These are phyloP conservation scores for Penicillium cinerascens DNA, from an alignment of 495 filamentous ascomycete genomes.

Conservation along the genomic window DNA sequence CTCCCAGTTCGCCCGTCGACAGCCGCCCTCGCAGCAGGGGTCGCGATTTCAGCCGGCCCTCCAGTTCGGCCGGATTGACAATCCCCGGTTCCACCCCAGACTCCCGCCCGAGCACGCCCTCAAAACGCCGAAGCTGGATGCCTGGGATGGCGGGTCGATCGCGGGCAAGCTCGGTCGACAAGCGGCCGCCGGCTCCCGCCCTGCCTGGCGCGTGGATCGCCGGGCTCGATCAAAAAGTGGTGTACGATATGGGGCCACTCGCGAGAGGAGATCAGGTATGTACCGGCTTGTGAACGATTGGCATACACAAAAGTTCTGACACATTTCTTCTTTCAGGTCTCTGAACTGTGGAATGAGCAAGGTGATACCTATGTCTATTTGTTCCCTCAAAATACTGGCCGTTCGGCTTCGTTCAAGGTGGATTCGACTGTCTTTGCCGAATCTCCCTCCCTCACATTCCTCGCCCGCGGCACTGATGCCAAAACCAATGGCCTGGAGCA, in stretches of 20 bases:
- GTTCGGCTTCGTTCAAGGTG: slow-evolving; percentile 74
- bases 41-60: slow-evolving; percentile 36
- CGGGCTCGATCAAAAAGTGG: slow-evolving; percentile 51
- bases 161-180: slow-evolving; percentile 37
- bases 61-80: slow-evolving; percentile 35
- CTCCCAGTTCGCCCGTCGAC: slow-evolving; percentile 30
- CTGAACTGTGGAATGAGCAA: slow-evolving; percentile 83
- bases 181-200: slow-evolving; percentile 11
- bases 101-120: slow-evolving; percentile 40
- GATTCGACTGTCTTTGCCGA: slow-evolving; percentile 67
- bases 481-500: slow-evolving; percentile 36
- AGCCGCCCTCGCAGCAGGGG: slow-evolving; percentile 40
- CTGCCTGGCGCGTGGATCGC: slow-evolving; percentile 59
- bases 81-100: slow-evolving; percentile 37
- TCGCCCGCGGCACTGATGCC: slow-evolving; percentile 62
- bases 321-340: slow-evolving; percentile 47
- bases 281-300: background rate
- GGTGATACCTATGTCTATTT: slow-evolving; percentile 85
- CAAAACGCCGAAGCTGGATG: slow-evolving; percentile 54
- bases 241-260: slow-evolving; percentile 59
- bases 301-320: background rate
- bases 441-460: slow-evolving; percentile 62
- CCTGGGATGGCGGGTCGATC: slow-evolving; percentile 48
- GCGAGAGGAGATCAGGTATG: slow-evolving; percentile 58
- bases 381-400: slow-evolving; percentile 61